phyloP scores from a whole-genome alignment of 768 basidiomycete genomes.

The Mycena vulgaris region DNA sequence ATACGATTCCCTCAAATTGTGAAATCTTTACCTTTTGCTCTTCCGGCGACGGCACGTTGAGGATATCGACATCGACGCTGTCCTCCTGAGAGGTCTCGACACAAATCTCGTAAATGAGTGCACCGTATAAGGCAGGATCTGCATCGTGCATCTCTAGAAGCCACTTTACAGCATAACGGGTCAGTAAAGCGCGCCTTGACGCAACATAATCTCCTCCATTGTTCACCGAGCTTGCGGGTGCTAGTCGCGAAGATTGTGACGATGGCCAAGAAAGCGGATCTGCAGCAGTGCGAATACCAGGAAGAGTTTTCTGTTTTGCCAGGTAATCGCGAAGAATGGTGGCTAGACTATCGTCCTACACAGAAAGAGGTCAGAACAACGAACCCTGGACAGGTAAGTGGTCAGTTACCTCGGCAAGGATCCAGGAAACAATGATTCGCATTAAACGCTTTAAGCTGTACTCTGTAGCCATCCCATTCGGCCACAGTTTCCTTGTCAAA shows the following conservation, averaged over 20 bases:
- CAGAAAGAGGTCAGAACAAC: constrained; percentile 14
- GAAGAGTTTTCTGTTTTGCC: constrained; percentile 68
- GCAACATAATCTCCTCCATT: constrained; percentile 83
- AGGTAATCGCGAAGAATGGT: constrained; percentile 78
- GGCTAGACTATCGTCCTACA: constrained; percentile 77
- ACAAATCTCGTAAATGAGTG: constrained; percentile 68
- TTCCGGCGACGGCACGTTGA: constrained; percentile 14
- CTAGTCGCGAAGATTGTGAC: constrained; percentile 52
- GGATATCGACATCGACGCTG: constrained; percentile 31
- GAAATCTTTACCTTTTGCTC: constrained; percentile 33
- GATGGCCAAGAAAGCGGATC: constrained; percentile 73
- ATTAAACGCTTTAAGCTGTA: constrained; percentile 78
- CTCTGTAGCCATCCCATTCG: constrained; percentile 79
- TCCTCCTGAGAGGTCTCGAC: constrained; percentile 59
- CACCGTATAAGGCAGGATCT: constrained; percentile 67
- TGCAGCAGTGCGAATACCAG: constrained; percentile 70
- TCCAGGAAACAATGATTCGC: constrained; percentile 75
- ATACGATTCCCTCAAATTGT: background rate
- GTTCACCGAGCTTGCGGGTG: constrained; percentile 57
- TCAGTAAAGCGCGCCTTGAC: constrained; percentile 66
- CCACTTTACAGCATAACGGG: constrained; percentile 77
- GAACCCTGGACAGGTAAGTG: background rate
- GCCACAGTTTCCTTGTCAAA: constrained; percentile 80
- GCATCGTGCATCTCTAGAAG: constrained; percentile 77
- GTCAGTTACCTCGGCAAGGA: constrained; percentile 79